These are phyloP conservation scores for Astragalus membranaceus DNA, from an alignment of 306 rosid species.

Conservation along the genomic window DNA sequence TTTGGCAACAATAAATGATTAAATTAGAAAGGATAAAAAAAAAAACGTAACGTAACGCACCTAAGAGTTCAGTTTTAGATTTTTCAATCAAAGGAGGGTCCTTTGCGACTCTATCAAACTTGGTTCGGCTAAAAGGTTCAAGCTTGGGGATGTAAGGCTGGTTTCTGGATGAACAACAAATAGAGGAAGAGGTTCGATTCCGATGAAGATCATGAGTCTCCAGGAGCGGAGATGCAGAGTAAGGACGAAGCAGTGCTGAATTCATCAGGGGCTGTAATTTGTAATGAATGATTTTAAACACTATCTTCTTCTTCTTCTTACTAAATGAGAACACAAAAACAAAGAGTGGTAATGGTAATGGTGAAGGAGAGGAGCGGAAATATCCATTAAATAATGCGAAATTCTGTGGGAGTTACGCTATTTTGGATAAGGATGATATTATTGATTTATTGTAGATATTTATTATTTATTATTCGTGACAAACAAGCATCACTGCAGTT, in stretches of 20 bases:
- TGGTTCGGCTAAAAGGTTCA: constrained; percentile 75
- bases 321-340: not conserved
- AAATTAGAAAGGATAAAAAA: not conserved
- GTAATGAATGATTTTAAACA: not conserved
- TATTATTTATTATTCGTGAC: not conserved
- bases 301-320: not conserved
- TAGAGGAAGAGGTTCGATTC: not conserved
- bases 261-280: constrained; percentile 20
- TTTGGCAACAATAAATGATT: not conserved
- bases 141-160: constrained; percentile 65
- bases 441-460: not conserved
- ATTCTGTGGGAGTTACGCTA: constrained; percentile 16
- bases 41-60: constrained; percentile 15
- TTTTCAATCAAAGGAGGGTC: constrained; percentile 78
- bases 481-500: too few relatives aligned
- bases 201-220: constrained; percentile 31
- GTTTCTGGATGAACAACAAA: constrained; percentile 52
- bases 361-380: not conserved
- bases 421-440: constrained; percentile 31
- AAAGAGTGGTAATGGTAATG: not conserved
- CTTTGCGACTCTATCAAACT: constrained; percentile 47
- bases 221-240: constrained; percentile 32
- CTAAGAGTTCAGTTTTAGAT: constrained; percentile 59
- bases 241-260: constrained; percentile 39
- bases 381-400: constrained; percentile 16